Conservation (phyloP, 306 rosid genomes). For the Morella rubra region DNA sequence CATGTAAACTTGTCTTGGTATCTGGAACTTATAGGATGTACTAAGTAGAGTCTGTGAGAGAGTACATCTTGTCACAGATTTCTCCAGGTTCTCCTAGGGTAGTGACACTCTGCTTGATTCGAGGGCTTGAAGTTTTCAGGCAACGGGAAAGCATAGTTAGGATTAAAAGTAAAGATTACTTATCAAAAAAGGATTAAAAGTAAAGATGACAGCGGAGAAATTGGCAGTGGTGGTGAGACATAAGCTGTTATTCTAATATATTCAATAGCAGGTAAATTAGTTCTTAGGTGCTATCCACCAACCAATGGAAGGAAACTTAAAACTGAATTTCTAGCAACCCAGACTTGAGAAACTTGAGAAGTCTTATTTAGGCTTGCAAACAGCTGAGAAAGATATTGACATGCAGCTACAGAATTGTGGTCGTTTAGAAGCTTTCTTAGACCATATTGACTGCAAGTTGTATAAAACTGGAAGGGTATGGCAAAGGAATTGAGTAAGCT, state of each 20-base stretch:
- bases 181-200: background rate
- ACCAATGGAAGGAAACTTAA: background rate
- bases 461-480: background rate
- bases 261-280: background rate
- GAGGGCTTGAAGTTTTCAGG: background rate
- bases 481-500: background rate
- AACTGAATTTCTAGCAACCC: background rate
- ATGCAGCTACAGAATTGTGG: background rate
- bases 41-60: background rate
- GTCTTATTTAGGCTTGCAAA: background rate
- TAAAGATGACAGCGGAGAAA: background rate
- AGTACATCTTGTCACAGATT: background rate
- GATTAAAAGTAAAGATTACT: background rate
- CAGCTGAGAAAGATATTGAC: background rate
- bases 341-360: background rate
- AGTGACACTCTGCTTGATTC: background rate
- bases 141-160: background rate
- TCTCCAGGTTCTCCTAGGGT: background rate
- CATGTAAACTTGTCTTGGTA: background rate
- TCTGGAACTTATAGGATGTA: background rate
- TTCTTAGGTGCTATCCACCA: background rate
- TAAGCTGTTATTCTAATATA: background rate
- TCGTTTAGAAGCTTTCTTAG: background rate
- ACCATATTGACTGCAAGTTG: background rate
- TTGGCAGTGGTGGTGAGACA: background rate